Evolutionary conservation across 2,329 filamentous ascomycete species (phyloP), one percentile per base, ranked within the genome.

Genomic region (Colletotrichum somersetense): DNA sequence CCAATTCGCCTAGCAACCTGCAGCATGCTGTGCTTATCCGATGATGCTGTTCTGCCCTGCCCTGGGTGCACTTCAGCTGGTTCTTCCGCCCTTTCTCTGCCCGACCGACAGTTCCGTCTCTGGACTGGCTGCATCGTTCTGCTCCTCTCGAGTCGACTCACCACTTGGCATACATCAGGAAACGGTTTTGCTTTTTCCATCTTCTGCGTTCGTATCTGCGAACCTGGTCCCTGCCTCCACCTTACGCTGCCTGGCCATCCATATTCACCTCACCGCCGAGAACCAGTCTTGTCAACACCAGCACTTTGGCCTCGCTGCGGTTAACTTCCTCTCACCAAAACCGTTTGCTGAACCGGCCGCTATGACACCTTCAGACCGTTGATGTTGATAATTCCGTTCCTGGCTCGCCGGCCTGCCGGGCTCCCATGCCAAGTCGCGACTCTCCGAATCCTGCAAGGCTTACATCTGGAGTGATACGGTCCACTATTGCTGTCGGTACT

Each of bases 231-330:
- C 58, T 33, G 69, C 48, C 18, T 16, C 33, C 44, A 18, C 58
- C 59, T 38, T 20, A 35, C 35, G 53, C 42, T 58, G 38, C 35
- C 58, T 58, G 44, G 52, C 52, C 61, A 44, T 46, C 52, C 61
- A 30, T 46, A 26, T 35, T 12, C 30, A 59, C 53, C 55, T 72
- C 66, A 69, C 69, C 69, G 69, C 69, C 46, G 53, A 48, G 59
- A 46, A 30, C 42, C 23, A 20, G 23, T 44, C n/a, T 40, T 53
- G 44, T 33, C 52, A 64, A 53, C 38, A 42, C 53, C n/a, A 44
- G 58, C 38, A 53, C 50, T 44, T 35, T 38, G 35, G 26, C 35
- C 44, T 30, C 4, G 40, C 26, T 50, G 35, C 35, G 35, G 44
- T 14, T 38, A 20, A 35, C 18, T 68, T 30, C 44, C 48, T 65